Conservation (phyloP, 2,329 filamentous ascomycete species). For the Lachnellula hyalina region DNA sequence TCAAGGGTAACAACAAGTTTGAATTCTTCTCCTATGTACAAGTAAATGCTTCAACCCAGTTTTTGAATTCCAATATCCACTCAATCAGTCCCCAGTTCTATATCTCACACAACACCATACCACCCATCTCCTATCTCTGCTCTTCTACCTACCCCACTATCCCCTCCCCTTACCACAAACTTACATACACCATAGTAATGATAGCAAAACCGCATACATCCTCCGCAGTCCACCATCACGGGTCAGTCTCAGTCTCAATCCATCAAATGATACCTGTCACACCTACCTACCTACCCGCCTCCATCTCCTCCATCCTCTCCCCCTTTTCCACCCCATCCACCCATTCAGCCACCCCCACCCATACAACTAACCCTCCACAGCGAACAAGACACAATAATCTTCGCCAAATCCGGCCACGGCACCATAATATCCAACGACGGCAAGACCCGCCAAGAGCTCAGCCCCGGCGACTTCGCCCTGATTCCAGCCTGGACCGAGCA, state of each 20-base stretch:
- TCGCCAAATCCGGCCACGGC: conserved; percentile 56
- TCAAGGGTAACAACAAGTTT: too few relatives aligned
- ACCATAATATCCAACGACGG: conserved; percentile 52
- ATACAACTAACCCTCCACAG: not conserved
- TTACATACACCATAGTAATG: conserved; percentile 41
- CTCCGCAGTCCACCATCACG: conserved; percentile 64
- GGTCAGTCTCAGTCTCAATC: conserved; percentile 42
- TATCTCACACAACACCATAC: too few relatives aligned
- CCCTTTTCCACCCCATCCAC: not conserved
- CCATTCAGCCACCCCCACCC: not conserved
- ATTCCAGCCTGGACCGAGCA: conserved; percentile 67
- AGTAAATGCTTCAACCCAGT: too few relatives aligned
- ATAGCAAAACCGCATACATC: conserved; percentile 57
- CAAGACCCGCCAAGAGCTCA: conserved; percentile 51
- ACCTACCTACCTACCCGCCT: not conserved
- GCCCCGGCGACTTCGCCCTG: conserved; percentile 63
- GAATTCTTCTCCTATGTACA: too few relatives aligned
- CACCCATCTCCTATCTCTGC: too few relatives aligned
- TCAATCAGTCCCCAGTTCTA: not conserved
- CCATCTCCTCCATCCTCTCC: not conserved
- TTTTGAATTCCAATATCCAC: too few relatives aligned
- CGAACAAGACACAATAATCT: conserved; percentile 59
- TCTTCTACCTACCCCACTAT: too few relatives aligned
- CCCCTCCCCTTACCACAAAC: not conserved
- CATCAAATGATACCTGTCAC: conserved; percentile 39